phyloP scores from a whole-genome alignment of 345 rosid species.

The Triadica sebifera region DNA sequence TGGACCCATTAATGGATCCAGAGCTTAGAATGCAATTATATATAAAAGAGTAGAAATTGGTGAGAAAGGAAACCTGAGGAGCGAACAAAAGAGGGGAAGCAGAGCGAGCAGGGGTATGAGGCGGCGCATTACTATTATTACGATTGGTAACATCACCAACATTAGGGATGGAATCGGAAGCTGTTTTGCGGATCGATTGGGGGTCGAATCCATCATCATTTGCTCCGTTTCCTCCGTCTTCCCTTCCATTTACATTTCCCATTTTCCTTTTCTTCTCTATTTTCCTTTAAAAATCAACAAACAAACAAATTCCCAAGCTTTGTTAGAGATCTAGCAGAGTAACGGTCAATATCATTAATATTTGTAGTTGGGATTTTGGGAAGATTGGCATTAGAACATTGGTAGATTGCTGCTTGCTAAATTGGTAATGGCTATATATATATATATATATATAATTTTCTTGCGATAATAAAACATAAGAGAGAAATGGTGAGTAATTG shows the following conservation, averaged over 20 bases:
- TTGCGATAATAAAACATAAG: not conserved
- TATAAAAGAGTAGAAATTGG: not conserved
- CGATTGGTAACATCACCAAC: not conserved
- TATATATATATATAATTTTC: no score
- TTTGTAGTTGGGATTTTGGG: not conserved
- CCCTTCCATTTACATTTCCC: conserved; percentile 87
- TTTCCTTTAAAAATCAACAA: not conserved
- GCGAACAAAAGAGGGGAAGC: conserved; percentile 61
- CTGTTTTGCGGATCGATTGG: not conserved
- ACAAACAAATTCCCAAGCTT: not conserved
- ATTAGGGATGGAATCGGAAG: conserved; percentile 42
- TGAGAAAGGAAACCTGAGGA: conserved; percentile 54
- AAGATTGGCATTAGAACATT: no score
- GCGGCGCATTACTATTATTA: conserved; percentile 39
- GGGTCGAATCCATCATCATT: conserved; percentile 38
- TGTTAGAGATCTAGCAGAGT: no score
- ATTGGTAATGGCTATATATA: no score
- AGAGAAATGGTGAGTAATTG: not conserved
- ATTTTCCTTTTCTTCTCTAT: conserved; percentile 21
- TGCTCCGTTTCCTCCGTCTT: conserved; percentile 43
- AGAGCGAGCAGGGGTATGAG: conserved; percentile 53
- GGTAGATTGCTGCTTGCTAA: no score
- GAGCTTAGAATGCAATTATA: not conserved
- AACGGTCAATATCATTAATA: no score
- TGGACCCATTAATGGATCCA: not conserved